These are phyloP conservation scores for Talaromyces wortmannii DNA, from an alignment of 495 filamentous ascomycete genomes.

Conservation along the genomic window DNA sequence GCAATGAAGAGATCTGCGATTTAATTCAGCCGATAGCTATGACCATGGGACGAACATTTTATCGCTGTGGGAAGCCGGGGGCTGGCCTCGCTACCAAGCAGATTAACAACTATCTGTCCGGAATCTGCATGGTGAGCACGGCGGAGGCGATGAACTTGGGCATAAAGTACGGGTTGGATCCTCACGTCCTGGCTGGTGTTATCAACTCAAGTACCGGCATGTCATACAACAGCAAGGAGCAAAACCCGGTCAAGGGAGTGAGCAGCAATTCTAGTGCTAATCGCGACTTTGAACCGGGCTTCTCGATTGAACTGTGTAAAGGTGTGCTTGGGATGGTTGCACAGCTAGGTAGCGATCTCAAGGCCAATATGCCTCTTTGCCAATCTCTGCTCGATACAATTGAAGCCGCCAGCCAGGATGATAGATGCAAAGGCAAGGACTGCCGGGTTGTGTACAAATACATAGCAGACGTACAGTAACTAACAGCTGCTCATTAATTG, in stretches of 20 bases:
- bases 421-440: background rate
- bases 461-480: background rate
- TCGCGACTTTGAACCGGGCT: background rate
- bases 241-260: background rate
- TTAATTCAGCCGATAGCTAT: background rate
- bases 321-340: background rate
- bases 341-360: background rate
- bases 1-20: background rate
- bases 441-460: background rate
- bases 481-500: background rate
- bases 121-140: background rate
- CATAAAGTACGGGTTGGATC: background rate
- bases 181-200: background rate
- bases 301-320: background rate
- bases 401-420: background rate
- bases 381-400: background rate
- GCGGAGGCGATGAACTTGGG: background rate
- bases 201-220: background rate
- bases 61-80: background rate
- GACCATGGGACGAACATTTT: background rate
- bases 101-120: background rate
- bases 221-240: background rate
- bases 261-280: background rate
- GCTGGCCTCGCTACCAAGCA: background rate
- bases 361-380: background rate